Evolutionary conservation across 805 yeast species (phyloP).

Genomic region (Schizosaccharomyces cryophilus): DNA sequence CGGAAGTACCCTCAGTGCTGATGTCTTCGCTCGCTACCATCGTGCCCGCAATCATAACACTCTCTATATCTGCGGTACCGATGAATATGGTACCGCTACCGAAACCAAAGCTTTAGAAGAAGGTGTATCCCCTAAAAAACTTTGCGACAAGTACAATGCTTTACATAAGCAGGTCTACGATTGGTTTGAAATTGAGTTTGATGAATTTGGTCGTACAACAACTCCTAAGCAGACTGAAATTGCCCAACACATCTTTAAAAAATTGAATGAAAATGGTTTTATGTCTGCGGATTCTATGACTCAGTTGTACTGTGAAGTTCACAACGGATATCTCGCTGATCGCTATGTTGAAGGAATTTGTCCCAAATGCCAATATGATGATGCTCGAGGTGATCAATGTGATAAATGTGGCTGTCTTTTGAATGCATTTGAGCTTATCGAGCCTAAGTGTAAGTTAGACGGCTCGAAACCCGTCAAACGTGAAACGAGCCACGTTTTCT

Average conservation of each 20-base stretch:
- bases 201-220: conserved; percentile 88
- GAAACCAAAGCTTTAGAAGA: conserved; percentile 96
- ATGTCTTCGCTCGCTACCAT: conserved; percentile 58
- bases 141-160: conserved; percentile 74
- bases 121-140: conserved; percentile 59
- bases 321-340: conserved; percentile 81
- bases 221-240: conserved; percentile 77
- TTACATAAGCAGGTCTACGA: conserved; percentile 77
- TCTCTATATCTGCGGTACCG: conserved; percentile 83
- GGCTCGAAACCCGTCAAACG: conserved; percentile 55
- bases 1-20: conserved; percentile 87
- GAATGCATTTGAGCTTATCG: conserved; percentile 76
- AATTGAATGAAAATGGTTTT: conserved; percentile 48
- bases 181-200: conserved; percentile 92
- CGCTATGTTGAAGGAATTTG: conserved; percentile 93
- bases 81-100: conserved; percentile 97
- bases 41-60: conserved; percentile 75
- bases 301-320: conserved; percentile 78
- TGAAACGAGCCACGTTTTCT: conserved; percentile 64
- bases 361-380: conserved; percentile 82
- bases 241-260: conserved; percentile 75
- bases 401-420: conserved; percentile 80
- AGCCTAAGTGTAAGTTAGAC: conserved; percentile 90
- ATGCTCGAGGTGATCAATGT: conserved; percentile 98
- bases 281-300: conserved; percentile 71